These are phyloP conservation scores for Strobilomyces confusus DNA, from an alignment of 768 basidiomycete species.

Conservation along the genomic window DNA sequence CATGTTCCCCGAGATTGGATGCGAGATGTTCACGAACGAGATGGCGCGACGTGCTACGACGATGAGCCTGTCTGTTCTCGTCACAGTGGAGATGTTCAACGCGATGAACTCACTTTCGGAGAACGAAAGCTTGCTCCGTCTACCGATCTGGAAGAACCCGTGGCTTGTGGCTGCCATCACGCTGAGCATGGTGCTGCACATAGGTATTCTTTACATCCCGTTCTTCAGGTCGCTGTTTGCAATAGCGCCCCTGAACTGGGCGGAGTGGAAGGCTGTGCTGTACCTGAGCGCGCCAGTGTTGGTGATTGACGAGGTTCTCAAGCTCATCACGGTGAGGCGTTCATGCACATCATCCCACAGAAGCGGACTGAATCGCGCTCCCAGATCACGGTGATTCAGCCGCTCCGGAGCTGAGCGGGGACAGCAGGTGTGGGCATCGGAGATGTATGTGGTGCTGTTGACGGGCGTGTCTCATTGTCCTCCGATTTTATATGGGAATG, in stretches of 20 bases:
- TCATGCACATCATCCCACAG: background rate
- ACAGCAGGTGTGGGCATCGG: background rate
- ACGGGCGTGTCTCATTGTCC: background rate
- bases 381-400: conserved; percentile 56
- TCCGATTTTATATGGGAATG: background rate
- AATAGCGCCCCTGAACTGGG: conserved; percentile 91
- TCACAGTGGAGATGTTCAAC: conserved; percentile 96
- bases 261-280: conserved; percentile 93
- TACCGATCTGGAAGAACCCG: conserved; percentile 93
- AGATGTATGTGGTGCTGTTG: background rate
- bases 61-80: conserved; percentile 93
- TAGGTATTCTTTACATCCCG: conserved; percentile 94
- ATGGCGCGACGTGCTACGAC: conserved; percentile 89
- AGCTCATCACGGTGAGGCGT: conserved; percentile 69
- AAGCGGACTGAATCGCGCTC: conserved; percentile 1
- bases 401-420: conserved; percentile 39
- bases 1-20: conserved; percentile 86
- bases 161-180: conserved; percentile 88
- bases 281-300: conserved; percentile 85
- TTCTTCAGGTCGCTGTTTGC: conserved; percentile 91
- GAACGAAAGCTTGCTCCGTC: conserved; percentile 84
- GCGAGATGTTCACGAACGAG: conserved; percentile 90
- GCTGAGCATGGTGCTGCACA: conserved; percentile 89
- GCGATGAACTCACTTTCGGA: conserved; percentile 98
- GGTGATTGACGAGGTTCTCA: conserved; percentile 85